These are phyloP conservation scores for Phialophora chinensis DNA, from an alignment of 2,329 filamentous ascomycete species.

Conservation along the genomic window DNA sequence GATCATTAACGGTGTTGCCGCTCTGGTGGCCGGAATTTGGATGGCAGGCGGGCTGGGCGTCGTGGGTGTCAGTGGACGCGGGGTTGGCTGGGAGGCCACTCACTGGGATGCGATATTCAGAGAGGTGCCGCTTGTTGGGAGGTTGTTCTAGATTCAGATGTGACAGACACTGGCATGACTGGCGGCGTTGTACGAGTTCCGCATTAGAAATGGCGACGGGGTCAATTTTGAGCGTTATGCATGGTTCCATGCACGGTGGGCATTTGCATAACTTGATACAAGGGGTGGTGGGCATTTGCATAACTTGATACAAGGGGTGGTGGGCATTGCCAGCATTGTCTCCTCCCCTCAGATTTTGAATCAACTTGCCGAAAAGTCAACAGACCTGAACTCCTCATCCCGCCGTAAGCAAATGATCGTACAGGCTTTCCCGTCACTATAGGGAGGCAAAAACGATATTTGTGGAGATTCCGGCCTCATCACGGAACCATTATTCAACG, in stretches of 20 bases:
- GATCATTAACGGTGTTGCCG: constrained; percentile 69
- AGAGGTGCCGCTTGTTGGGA: constrained; percentile 62
- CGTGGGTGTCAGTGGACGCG: constrained; percentile 72
- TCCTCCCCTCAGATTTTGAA: not conserved
- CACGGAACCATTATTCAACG: not conserved
- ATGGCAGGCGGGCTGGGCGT: constrained; percentile 79
- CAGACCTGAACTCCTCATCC: not conserved
- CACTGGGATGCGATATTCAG: constrained; percentile 78
- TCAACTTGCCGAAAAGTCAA: not conserved
- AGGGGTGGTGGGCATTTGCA: not conserved
- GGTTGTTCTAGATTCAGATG: constrained; percentile 50
- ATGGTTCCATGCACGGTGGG: not conserved
- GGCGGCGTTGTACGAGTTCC: not conserved
- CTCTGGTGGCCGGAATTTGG: constrained; percentile 71
- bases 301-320: not conserved
- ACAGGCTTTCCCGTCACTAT: not conserved
- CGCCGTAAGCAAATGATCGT: not conserved
- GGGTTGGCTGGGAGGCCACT: constrained; percentile 77
- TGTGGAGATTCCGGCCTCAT: no score
- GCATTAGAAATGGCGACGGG: not conserved
- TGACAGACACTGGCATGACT: not conserved
- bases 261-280: not conserved
- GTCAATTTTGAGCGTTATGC: not conserved
- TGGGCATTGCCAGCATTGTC: not conserved
- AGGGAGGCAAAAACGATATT: not conserved